Base-by-base conservation (phyloP, 768 basidiomycete genomes). In the Amanita thiersii region DNA sequence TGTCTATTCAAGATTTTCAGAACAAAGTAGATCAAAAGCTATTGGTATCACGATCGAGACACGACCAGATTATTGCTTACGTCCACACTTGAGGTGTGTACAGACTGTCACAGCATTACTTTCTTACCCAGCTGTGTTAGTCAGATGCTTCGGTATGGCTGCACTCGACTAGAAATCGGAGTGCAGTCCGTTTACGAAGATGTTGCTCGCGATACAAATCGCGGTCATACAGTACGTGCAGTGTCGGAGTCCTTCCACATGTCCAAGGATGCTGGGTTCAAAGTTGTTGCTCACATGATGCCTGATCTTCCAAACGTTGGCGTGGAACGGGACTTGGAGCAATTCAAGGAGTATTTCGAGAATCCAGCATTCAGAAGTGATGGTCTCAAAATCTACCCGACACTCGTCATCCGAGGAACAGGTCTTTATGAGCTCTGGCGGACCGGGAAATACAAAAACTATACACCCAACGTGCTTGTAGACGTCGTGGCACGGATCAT, bases 211-310 rank as follows among this genome's bases (percentile, higher is more conserved):
- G 96, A 99, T 59, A 97, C 96, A 14, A 99, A 99, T 59, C 86
- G 96, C 41, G 96, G 96, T 1, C 96, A 99, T 62, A 99, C 96
- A 18, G 96, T 99, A 37, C 90, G 90, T 40, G 90, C 94, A 6
- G 94, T 97, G 40, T 82, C 88, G 35, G 94, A 99, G 60, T 88
- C 86, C 9, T 99, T 99, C 64, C 94, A 98, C 55, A 79, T 99
- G 53, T 84, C 92, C 14, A 99, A 99, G 60, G 94, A 99, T 54
- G 96, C 94, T 1, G 96, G 96, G 3, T 99, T 96, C 81, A 99
- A 99, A 63, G 93, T 99, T 41, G 96, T 99, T 20, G 93, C 93
- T 14, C 96, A 99, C 58, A 98, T 98, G 96, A 99, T 99, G 93
- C 92, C 93, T 10, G 94, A 99, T 60, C 75, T 98, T 6, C 94